phyloP scores from a whole-genome alignment of 164 flowering plant genomes.

The Nelumbo lutea region DNA sequence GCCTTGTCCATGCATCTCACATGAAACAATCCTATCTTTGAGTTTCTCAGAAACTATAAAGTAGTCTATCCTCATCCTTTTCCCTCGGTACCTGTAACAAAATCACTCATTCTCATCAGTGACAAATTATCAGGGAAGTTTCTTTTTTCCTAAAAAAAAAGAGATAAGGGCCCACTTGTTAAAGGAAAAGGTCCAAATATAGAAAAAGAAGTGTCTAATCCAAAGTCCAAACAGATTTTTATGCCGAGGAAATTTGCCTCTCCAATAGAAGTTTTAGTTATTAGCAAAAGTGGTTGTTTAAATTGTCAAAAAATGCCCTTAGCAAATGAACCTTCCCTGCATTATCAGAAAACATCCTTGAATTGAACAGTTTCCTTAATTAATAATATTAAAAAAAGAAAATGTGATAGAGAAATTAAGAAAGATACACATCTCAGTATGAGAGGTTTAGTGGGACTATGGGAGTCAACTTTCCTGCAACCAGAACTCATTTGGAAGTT shows the following conservation, averaged over 20 bases:
- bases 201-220: no score
- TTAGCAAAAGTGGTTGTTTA: no score
- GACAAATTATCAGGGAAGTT: no score
- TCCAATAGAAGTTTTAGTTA: no score
- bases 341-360: no score
- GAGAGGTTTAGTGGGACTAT: neutral
- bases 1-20: slow-evolving; percentile 89
- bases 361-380: no score
- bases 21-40: slow-evolving; percentile 65
- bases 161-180: no score
- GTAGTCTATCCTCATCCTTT: slow-evolving; percentile 96
- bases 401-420: neutral
- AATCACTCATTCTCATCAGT: slow-evolving; percentile 1
- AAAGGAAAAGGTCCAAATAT: neutral
- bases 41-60: slow-evolving; percentile 68
- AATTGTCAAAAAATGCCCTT: no score
- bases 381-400: neutral
- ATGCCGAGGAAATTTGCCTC: no score
- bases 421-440: neutral
- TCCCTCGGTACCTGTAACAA: slow-evolving; percentile 76
- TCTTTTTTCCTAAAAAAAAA: no score
- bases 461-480: neutral
- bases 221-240: no score
- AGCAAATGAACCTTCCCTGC: no score
- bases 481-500: neutral